Evolutionary conservation across 495 filamentous ascomycete species (phyloP).

Genomic region (Neurospora terricola): DNA sequence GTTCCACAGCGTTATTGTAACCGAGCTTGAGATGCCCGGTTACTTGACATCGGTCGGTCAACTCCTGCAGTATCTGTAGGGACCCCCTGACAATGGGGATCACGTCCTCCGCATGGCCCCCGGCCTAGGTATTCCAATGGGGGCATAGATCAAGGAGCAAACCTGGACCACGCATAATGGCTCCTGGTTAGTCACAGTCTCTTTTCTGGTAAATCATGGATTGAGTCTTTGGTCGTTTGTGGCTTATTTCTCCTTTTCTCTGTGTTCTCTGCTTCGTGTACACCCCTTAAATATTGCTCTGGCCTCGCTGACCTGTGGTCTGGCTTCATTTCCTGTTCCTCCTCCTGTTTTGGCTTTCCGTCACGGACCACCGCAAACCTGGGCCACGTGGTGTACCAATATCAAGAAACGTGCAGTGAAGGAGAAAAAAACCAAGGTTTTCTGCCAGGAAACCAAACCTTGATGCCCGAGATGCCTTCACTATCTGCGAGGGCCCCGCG

Average conservation of each 20-base stretch:
- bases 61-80: background rate
- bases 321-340: background rate
- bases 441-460: background rate
- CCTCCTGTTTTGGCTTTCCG: background rate
- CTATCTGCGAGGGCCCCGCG: background rate
- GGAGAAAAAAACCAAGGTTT: background rate
- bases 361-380: background rate
- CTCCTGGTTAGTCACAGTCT: background rate
- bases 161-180: background rate
- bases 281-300: background rate
- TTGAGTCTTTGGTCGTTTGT: background rate
- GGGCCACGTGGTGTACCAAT: background rate
- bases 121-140: background rate
- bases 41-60: background rate
- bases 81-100: background rate
- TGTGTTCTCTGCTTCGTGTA: background rate
- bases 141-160: background rate
- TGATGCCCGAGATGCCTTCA: background rate
- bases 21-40: background rate
- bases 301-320: background rate
- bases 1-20: background rate
- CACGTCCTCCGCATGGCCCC: background rate
- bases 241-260: background rate
- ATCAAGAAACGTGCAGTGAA: background rate
- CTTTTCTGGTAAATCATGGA: background rate